A percentile compares a stretch with the other conserved stretches of the same genome.
These are phyloP conservation scores for Populus hybrid DNA, from an alignment of 441 rosid species.

Conservation along the genomic window DNA sequence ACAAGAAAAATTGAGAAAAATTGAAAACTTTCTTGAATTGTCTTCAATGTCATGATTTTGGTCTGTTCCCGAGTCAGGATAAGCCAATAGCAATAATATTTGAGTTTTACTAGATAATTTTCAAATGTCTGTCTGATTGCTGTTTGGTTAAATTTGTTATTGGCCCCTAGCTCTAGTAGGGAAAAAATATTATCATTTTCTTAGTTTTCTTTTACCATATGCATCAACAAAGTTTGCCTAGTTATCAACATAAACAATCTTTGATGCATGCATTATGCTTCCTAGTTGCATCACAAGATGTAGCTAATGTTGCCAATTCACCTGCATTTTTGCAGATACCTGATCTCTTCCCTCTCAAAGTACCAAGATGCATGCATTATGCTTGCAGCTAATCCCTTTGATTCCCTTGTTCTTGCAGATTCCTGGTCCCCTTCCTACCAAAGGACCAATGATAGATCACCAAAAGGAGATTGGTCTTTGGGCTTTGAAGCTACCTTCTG, in stretches of 20 bases:
- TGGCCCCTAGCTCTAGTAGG: background rate
- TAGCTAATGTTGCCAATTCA: background rate
- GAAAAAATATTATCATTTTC: background rate
- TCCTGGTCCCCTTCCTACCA: conserved; percentile 64
- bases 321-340: background rate
- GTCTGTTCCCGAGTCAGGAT: background rate
- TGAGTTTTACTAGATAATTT: background rate
- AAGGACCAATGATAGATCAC: conserved; percentile 56
- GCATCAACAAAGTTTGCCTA: background rate
- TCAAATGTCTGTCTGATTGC: background rate
- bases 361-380: background rate
- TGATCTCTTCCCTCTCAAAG: background rate
- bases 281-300: background rate
- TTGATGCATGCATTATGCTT: background rate
- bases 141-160: background rate
- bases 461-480: conserved; percentile 72
- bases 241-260: background rate
- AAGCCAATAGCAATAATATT: background rate
- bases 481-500: conserved; percentile 81
- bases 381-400: conserved; percentile 1
- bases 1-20: too few relatives aligned
- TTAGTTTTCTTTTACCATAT: background rate
- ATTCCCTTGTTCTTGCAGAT: conserved; percentile 45
- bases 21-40: background rate
- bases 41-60: background rate